phyloP scores from a whole-genome alignment of 2,329 filamentous ascomycete genomes.

The Talaromyces funiculosus region DNA sequence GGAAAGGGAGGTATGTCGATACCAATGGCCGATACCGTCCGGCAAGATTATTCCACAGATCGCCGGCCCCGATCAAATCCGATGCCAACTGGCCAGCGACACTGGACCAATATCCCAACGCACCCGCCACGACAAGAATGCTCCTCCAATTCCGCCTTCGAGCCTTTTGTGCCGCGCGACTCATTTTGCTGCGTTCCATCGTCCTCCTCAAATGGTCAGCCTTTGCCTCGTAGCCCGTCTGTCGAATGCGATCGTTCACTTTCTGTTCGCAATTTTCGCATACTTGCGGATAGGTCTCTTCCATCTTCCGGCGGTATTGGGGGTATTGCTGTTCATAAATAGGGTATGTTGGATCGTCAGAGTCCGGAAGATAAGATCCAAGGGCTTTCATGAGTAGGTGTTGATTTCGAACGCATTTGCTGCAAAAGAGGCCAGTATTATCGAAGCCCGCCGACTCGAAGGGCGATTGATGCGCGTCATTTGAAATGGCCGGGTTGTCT shows the following conservation, averaged over 20 bases:
- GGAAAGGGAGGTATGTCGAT: conserved; percentile 21
- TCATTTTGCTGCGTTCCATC: conserved; percentile 57
- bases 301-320: conserved; percentile 65
- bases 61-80: conserved; percentile 34
- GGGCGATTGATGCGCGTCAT: conserved; percentile 43
- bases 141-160: conserved; percentile 40
- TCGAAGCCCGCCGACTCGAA: conserved; percentile 26
- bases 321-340: conserved; percentile 64
- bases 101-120: conserved; percentile 39
- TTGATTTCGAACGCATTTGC: conserved; percentile 82
- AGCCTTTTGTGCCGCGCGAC: conserved; percentile 27
- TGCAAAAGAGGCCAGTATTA: conserved; percentile 57
- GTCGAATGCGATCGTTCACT: conserved; percentile 63
- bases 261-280: conserved; percentile 73
- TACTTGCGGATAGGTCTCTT: conserved; percentile 81
- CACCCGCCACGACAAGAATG: conserved; percentile 38
- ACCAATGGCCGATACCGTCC: conserved; percentile 13
- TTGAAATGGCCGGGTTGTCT: conserved; percentile 26
- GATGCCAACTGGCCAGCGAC: conserved; percentile 40
- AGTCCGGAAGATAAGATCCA: conserved; percentile 69
- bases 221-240: conserved; percentile 73
- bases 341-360: conserved; percentile 61
- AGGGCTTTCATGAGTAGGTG: conserved; percentile 69
- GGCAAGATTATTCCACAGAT: conserved; percentile 15
- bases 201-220: conserved; percentile 72